A percentile compares a stretch with the other conserved stretches of the same genome.
Evolutionary conservation across 805 yeast species (phyloP).

Genomic region (Ogataea haglerorum): DNA sequence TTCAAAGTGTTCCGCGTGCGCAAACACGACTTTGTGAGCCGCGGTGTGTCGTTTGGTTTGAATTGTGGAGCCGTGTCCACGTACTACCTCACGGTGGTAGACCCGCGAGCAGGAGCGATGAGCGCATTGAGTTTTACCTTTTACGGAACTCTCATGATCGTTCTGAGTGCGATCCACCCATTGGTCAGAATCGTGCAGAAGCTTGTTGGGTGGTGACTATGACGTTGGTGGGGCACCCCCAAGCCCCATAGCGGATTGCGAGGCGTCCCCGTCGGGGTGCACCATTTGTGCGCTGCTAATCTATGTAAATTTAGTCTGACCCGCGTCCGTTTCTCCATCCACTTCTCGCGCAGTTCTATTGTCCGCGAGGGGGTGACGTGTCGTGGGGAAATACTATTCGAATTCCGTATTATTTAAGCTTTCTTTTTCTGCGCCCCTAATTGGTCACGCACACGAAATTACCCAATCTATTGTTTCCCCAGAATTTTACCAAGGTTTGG

Average conservation of each 20-base stretch:
- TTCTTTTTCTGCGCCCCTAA: slow-evolving; percentile 9
- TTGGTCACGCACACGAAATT: slow-evolving; percentile 14
- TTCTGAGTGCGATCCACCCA: slow-evolving; percentile 59
- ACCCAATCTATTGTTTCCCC: slow-evolving; percentile 14
- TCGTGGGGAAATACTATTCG: not conserved
- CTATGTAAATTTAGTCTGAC: slow-evolving; percentile 1
- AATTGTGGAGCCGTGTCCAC: slow-evolving; percentile 84
- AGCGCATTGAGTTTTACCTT: slow-evolving; percentile 67
- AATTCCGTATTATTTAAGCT: not conserved
- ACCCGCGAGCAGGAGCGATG: slow-evolving; percentile 80
- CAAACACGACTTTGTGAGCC: slow-evolving; percentile 63
- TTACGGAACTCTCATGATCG: slow-evolving; percentile 71
- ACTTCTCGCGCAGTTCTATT: not conserved
- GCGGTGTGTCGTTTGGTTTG: slow-evolving; percentile 74
- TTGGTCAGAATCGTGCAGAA: slow-evolving; percentile 44
- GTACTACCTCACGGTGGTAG: slow-evolving; percentile 63
- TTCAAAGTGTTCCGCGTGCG: slow-evolving; percentile 44
- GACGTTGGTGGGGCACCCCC: not conserved
- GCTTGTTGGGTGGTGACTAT: slow-evolving; percentile 41
- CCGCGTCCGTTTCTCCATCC: slow-evolving; percentile 17
- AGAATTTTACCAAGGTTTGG: slow-evolving; percentile 8
- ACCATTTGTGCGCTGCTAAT: not conserved
- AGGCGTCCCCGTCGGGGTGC: slow-evolving; percentile 1
- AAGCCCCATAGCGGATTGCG: not conserved
- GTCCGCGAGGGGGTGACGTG: slow-evolving; percentile 4